phyloP scores from a whole-genome alignment of 2,329 filamentous ascomycete genomes.

The Fusarium anthophilum region DNA sequence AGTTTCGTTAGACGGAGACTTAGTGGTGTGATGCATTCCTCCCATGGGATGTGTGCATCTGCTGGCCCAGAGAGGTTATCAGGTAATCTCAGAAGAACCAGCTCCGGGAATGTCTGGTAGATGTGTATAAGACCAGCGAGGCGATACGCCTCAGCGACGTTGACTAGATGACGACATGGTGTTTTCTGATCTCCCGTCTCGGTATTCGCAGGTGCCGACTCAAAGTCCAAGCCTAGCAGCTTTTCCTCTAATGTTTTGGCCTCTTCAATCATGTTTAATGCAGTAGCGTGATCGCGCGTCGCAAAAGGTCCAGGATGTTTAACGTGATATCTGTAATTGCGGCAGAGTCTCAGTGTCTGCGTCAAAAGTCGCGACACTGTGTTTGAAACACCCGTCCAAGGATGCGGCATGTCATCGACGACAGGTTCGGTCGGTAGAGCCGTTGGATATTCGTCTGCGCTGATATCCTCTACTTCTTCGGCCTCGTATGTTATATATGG shows the following conservation, averaged over 20 bases:
- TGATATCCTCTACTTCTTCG: conserved; percentile 19
- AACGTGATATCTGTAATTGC: conserved; percentile 45
- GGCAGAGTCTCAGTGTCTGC: conserved; percentile 49
- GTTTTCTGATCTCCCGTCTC: conserved; percentile 45
- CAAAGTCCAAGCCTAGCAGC: conserved; percentile 44
- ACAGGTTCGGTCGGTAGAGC: conserved; percentile 13
- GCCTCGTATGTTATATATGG: conserved; percentile 15
- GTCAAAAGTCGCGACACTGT: conserved; percentile 47
- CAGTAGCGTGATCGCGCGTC: conserved; percentile 20
- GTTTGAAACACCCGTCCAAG: conserved; percentile 52
- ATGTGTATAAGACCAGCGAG: conserved; percentile 51
- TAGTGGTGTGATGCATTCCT: conserved; percentile 47
- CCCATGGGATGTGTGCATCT: conserved; percentile 39
- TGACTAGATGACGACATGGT: conserved; percentile 45
- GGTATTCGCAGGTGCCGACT: conserved; percentile 10
- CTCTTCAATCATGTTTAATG: conserved; percentile 43
- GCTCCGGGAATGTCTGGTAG: conserved; percentile 51
- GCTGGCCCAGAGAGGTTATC: neutral
- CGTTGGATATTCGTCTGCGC: conserved; percentile 19
- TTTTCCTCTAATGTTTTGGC: conserved; percentile 47
- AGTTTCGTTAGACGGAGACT: conserved; percentile 43
- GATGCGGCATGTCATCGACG: conserved; percentile 44
- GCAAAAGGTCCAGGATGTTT: conserved; percentile 29
- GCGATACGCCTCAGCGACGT: conserved; percentile 51
- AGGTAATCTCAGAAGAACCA: conserved; percentile 45